Conservation (phyloP, 148 eudicot genomes). For the Polygonum maritimum region DNA sequence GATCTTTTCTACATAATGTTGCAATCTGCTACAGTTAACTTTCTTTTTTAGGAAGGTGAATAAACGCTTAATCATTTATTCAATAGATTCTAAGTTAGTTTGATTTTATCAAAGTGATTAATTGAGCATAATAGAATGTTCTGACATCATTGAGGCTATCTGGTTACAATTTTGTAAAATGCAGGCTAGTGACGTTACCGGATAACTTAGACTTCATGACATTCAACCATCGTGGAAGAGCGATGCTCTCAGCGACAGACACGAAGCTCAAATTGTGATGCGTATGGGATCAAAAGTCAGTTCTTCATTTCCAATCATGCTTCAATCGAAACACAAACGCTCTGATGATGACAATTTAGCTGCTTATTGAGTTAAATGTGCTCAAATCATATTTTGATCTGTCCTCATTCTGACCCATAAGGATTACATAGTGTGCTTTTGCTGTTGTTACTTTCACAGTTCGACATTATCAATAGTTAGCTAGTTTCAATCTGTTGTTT, state of each 20-base stretch:
- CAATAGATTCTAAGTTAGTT: neutral
- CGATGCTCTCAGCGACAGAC: constrained; percentile 32
- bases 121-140: neutral
- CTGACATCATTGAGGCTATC: neutral
- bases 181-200: constrained; percentile 79
- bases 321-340: neutral
- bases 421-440: neutral
- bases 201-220: constrained; percentile 83
- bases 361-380: neutral
- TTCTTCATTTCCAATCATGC: neutral
- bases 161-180: neutral
- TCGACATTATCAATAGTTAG: neutral
- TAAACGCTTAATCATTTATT: neutral
- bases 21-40: neutral
- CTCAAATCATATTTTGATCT: neutral
- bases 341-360: neutral
- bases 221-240: constrained; percentile 85
- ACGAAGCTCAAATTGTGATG: constrained; percentile 43
- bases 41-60: neutral
- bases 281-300: neutral
- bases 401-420: neutral
- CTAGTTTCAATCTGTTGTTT: neutral
- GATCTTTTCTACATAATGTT: neutral
- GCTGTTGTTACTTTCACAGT: neutral
- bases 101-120: neutral